Conservation (phyloP, 352 stramenopile genomes). For the Globisporangium megalacanthum region DNA sequence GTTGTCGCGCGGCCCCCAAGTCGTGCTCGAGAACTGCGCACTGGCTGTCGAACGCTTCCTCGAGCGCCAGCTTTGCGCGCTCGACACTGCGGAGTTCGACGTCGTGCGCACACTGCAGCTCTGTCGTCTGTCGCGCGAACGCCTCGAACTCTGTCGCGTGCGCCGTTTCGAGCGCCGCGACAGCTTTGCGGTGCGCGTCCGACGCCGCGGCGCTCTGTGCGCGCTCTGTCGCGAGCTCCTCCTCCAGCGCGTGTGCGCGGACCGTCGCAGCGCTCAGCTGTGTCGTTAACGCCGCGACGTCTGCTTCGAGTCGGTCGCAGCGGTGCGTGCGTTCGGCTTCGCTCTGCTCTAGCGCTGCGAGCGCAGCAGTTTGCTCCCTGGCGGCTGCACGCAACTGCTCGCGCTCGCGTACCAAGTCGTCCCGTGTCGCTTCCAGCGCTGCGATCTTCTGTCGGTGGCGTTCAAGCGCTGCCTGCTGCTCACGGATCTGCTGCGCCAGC, state of each 20-base stretch:
- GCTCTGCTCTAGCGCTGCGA: conserved; percentile 1
- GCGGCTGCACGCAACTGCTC: conserved; percentile 2
- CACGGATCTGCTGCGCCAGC: conserved; percentile 1
- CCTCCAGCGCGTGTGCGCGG: neutral
- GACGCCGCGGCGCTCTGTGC: neutral
- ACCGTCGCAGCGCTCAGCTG: conserved; percentile 2
- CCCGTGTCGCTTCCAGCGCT: neutral
- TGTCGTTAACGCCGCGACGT: neutral
- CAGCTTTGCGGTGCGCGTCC: neutral
- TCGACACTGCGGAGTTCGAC: neutral
- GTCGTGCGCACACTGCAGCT: conserved; percentile 1
- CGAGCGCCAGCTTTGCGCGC: neutral
- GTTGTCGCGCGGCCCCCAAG: conserved; percentile 5
- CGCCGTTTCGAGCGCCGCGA: conserved; percentile 8
- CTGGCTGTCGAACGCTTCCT: conserved; percentile 9
- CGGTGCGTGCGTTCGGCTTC: neutral
- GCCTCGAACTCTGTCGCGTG: conserved; percentile 1
- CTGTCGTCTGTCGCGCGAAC: conserved; percentile 4
- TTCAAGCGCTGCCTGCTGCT: neutral
- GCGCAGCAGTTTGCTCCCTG: neutral
- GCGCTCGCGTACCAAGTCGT: neutral
- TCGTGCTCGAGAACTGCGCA: conserved; percentile 7
- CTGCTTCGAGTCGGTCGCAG: neutral
- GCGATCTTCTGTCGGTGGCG: neutral
- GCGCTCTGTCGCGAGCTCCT: neutral